A percentile compares a stretch with the other conserved stretches of the same genome.
Conservation (phyloP, 805 yeast species). For the Starmera dryadoides region DNA sequence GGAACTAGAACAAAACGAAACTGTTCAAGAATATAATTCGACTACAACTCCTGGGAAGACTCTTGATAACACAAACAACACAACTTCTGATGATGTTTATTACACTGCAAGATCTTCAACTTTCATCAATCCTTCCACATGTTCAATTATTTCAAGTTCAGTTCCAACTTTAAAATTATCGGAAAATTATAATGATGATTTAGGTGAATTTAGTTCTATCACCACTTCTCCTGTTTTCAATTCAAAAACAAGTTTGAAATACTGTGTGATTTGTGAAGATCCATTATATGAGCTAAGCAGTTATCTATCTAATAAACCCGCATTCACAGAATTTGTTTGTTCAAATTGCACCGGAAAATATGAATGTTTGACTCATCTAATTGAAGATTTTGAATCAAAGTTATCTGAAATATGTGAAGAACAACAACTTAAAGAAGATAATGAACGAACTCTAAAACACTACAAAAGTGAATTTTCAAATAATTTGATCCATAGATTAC, state of each 20-base stretch:
- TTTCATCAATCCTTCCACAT: not conserved
- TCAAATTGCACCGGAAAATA: constrained; percentile 53
- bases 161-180: constrained; percentile 4
- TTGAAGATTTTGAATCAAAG: constrained; percentile 30
- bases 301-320: constrained; percentile 19
- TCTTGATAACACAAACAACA: not conserved
- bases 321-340: constrained; percentile 49
- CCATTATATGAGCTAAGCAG: constrained; percentile 59
- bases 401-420: constrained; percentile 5
- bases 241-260: constrained; percentile 18
- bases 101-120: not conserved
- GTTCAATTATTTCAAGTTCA: constrained; percentile 1
- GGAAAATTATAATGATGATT: constrained; percentile 6
- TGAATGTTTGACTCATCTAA: constrained; percentile 37
- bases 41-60: too few species aligned
- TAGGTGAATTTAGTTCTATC: constrained; percentile 6
- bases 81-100: not conserved
- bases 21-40: too few species aligned
- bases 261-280: constrained; percentile 62
- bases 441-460: not conserved
- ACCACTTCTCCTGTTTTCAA: constrained; percentile 1
- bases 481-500: constrained; percentile 23
- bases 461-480: constrained; percentile 20
- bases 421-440: not conserved
- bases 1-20: too few species aligned